Conservation (phyloP, 352 stramenopile genomes). For the Globisporangium camurandrum region DNA sequence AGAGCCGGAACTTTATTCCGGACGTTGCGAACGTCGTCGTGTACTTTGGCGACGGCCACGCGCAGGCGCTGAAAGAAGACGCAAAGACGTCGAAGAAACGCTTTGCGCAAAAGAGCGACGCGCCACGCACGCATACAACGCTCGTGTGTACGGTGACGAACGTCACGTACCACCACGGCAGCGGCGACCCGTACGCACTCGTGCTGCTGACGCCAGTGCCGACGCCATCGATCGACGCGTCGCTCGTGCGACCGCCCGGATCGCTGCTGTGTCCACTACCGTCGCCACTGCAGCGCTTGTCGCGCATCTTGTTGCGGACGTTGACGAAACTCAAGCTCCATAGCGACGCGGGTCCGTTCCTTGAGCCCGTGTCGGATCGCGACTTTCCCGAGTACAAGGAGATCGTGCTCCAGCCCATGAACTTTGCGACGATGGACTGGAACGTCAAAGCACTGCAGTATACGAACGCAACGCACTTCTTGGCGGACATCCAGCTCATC, state of each 20-base stretch:
- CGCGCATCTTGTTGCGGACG: slow-evolving; percentile 52
- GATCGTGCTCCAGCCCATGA: slow-evolving; percentile 69
- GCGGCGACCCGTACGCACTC: slow-evolving; percentile 70
- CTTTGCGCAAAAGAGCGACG: slow-evolving; percentile 65
- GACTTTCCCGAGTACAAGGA: slow-evolving; percentile 84
- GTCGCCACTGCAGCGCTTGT: slow-evolving; percentile 47
- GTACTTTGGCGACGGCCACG: slow-evolving; percentile 79
- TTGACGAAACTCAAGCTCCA: slow-evolving; percentile 56
- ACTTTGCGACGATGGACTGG: slow-evolving; percentile 45
- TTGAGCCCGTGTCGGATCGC: slow-evolving; percentile 70
- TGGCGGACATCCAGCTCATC: slow-evolving; percentile 62
- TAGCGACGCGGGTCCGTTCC: slow-evolving; percentile 55
- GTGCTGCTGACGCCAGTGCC: slow-evolving; percentile 37
- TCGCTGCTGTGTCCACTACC: slow-evolving; percentile 53
- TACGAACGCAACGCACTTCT: slow-evolving; percentile 38
- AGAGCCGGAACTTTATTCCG: slow-evolving; percentile 69
- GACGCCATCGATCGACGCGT: slow-evolving; percentile 21
- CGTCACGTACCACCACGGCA: slow-evolving; percentile 74
- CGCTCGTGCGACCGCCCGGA: slow-evolving; percentile 22
- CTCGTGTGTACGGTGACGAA: slow-evolving; percentile 53
- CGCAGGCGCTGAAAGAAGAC: slow-evolving; percentile 71
- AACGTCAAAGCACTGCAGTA: slow-evolving; percentile 60
- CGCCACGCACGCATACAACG: slow-evolving; percentile 36
- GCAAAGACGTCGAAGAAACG: slow-evolving; percentile 68
- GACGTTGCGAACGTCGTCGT: slow-evolving; percentile 54